Conservation (phyloP, 148 eudicot genomes). For the Fagopyrum homotropicum region DNA sequence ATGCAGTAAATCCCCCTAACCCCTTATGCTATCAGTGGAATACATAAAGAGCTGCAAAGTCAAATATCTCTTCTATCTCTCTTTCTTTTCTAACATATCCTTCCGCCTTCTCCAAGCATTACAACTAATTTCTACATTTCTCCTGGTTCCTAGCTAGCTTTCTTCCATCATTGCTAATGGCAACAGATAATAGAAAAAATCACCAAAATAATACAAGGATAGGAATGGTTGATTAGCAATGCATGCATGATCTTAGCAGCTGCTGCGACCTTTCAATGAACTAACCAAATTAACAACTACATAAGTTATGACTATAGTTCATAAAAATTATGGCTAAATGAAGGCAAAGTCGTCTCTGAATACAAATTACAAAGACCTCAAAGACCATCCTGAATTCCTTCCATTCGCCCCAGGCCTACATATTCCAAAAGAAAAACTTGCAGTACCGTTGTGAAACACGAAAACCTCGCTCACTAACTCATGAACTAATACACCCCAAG, state of each 20-base stretch:
- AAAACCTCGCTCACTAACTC: not conserved
- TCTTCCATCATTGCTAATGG: not conserved
- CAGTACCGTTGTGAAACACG: not conserved
- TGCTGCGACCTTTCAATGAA: not conserved
- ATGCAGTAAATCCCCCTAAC: not conserved
- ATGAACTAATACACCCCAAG: not conserved
- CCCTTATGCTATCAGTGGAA: not conserved
- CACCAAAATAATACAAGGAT: not conserved
- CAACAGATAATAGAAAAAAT: not conserved
- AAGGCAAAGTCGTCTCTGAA: not conserved
- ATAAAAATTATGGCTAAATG: not conserved
- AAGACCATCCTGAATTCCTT: slow-evolving; percentile 1
- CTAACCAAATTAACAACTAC: not conserved
- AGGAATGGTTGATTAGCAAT: not conserved
- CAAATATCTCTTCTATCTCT: not conserved
- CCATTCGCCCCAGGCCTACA: not conserved
- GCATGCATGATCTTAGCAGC: not conserved
- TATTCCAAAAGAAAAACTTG: not conserved
- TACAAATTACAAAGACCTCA: not conserved
- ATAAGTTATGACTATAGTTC: not conserved
- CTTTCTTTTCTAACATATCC: not conserved
- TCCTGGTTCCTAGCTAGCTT: slow-evolving; percentile 2
- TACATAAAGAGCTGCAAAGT: not conserved
- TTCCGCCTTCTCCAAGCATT: not conserved
- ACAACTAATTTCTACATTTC: not conserved